Conservation (phyloP, 345 rosid genomes). For the Rhizophora apiculata region DNA sequence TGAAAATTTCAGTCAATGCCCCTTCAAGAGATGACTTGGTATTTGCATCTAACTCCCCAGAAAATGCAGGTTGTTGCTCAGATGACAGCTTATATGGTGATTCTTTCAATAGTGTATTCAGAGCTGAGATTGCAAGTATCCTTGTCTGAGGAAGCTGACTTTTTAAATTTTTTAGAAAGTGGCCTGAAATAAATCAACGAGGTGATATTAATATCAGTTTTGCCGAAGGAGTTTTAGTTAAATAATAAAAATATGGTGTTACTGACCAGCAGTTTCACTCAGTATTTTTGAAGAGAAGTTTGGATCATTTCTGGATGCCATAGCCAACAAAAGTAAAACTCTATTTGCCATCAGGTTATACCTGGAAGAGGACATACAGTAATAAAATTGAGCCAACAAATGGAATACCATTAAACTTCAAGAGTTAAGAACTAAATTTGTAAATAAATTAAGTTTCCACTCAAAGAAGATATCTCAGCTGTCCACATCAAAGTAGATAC, state of each 20-base stretch:
- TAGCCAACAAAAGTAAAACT: conserved; percentile 84
- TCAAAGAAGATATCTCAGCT: not conserved
- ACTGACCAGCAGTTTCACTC: conserved; percentile 83
- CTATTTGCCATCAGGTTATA: conserved; percentile 99
- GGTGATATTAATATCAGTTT: not conserved
- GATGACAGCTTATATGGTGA: conserved; percentile 75
- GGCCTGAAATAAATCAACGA: conserved; percentile 55
- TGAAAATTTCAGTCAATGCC: conserved; percentile 72
- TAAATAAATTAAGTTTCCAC: not conserved
- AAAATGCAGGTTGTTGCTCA: conserved; percentile 37
- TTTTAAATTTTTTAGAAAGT: conserved; percentile 84
- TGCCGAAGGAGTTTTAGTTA: not conserved
- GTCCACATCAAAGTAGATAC: no score
- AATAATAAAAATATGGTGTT: conserved; percentile 16
- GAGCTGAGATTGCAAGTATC: conserved; percentile 93
- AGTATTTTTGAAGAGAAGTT: conserved; percentile 64
- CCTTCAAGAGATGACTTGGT: conserved; percentile 69
- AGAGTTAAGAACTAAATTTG: not conserved
- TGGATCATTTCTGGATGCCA: conserved; percentile 75
- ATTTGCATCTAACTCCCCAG: conserved; percentile 37
- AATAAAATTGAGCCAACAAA: conserved; percentile 5
- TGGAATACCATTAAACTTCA: not conserved
- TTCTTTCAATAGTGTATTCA: conserved; percentile 85
- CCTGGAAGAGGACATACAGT: conserved; percentile 36
- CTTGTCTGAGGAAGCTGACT: conserved; percentile 99